Percentiles rank a stretch among this genome's conserved stretches.
These are phyloP conservation scores for Mixia osmundae DNA, from an alignment of 1,284 basidiomycete genomes.

Conservation along the genomic window DNA sequence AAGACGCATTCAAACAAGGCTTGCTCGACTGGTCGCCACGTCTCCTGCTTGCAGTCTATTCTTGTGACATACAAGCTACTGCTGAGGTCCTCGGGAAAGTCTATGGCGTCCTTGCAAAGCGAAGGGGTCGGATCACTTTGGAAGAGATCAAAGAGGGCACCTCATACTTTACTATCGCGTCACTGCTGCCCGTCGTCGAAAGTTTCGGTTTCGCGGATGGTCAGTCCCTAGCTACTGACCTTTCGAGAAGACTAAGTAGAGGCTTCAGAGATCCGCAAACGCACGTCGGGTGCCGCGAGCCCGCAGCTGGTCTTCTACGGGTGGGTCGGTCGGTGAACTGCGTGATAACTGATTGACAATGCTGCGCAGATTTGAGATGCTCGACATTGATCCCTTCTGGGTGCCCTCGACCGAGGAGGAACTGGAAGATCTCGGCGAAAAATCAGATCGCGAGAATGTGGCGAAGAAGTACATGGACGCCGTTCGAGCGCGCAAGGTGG, in stretches of 20 bases:
- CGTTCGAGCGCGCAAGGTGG: constrained; percentile 58
- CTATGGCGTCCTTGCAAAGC: constrained; percentile 76
- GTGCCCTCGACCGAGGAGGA: constrained; percentile 96
- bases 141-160: constrained; percentile 99
- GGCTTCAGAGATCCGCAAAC: constrained; percentile 63
- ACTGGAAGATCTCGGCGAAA: constrained; percentile 87
- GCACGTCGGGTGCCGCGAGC: constrained; percentile 85
- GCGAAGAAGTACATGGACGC: constrained; percentile 65
- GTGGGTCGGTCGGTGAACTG: constrained; percentile 31
- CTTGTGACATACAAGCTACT: constrained; percentile 97
- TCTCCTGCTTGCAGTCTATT: constrained; percentile 94
- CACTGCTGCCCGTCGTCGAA: constrained; percentile 84
- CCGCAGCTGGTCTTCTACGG: constrained; percentile 93
- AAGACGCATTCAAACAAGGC: constrained; percentile 69
- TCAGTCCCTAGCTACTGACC: constrained; percentile 21
- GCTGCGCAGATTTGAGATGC: constrained; percentile 43
- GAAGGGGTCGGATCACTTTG: constrained; percentile 71
- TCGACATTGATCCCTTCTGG: constrained; percentile 94
- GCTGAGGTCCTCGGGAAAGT: constrained; percentile 95
- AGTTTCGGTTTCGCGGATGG: constrained; percentile 95
- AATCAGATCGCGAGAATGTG: constrained; percentile 80
- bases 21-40: constrained; percentile 94
- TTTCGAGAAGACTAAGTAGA: background rate
- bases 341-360: constrained; percentile 3
- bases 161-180: constrained; percentile 73